Conservation (phyloP, 495 filamentous ascomycete genomes). For the Aspergillus coremiiformis region DNA sequence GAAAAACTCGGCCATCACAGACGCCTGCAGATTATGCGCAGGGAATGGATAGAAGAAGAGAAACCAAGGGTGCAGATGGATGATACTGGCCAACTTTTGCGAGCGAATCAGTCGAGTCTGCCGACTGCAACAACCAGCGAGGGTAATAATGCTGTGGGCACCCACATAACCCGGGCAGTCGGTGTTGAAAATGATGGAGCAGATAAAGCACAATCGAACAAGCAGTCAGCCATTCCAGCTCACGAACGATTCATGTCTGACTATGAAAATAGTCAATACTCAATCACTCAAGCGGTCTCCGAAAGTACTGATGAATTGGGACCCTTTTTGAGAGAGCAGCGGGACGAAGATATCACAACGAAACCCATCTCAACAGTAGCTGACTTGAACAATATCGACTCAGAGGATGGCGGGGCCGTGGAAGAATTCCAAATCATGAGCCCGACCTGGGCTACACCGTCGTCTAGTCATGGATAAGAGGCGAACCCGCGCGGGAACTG, state of each 20-base stretch:
- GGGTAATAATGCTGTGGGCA: neutral
- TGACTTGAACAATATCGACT: neutral
- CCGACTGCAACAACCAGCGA: neutral
- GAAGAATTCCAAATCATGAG: no score
- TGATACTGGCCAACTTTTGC: neutral
- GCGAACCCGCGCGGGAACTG: no score
- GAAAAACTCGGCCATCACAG: conserved; percentile 88
- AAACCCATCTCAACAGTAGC: neutral
- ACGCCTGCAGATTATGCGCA: conserved; percentile 61
- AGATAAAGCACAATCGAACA: neutral
- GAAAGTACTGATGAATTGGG: conserved; percentile 34
- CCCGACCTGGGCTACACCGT: no score
- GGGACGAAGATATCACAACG: conserved; percentile 10
- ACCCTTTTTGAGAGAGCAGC: conserved; percentile 29
- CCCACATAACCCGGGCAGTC: neutral
- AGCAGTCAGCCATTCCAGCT: neutral
- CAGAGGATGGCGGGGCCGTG: conserved; percentile 30
- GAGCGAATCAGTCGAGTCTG: neutral
- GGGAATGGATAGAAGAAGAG: conserved; percentile 81
- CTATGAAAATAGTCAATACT: conserved; percentile 8
- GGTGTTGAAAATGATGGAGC: neutral
- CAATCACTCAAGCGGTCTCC: conserved; percentile 13
- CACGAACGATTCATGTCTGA: conserved; percentile 26
- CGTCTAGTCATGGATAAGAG: no score
- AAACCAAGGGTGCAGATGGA: conserved; percentile 19